These are phyloP conservation scores for Phaeosphaeriaceae sp. DNA, from an alignment of 2,329 filamentous ascomycete genomes.

Conservation along the genomic window DNA sequence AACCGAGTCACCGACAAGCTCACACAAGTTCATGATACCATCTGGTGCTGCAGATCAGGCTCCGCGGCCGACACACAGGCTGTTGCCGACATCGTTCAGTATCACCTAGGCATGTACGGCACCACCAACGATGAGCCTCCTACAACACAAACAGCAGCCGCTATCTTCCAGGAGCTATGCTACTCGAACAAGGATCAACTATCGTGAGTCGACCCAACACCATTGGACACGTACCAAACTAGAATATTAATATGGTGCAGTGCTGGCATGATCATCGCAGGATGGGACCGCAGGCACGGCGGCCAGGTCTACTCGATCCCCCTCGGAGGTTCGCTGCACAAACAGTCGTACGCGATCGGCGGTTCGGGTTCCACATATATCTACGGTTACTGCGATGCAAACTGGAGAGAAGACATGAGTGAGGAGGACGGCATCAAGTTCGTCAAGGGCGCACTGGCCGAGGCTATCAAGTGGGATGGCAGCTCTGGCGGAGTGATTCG, in stretches of 20 bases:
- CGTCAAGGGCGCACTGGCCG: conserved; percentile 86
- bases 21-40: conserved; percentile 97
- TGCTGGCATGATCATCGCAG: conserved; percentile 97
- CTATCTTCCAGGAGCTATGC: conserved; percentile 97
- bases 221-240: background rate
- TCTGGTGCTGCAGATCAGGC: conserved; percentile 98
- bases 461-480: conserved; percentile 99
- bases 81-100: conserved; percentile 96
- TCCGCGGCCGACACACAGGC: conserved; percentile 98
- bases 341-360: conserved; percentile 93
- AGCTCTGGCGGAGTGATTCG: conserved; percentile 98
- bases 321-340: conserved; percentile 94
- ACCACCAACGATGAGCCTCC: conserved; percentile 88
- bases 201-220: conserved; percentile 65
- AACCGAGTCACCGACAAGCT: conserved; percentile 99
- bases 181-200: conserved; percentile 96
- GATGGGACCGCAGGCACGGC: conserved; percentile 92
- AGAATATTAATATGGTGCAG: conserved; percentile 57
- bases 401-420: conserved; percentile 96
- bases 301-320: conserved; percentile 98
- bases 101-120: conserved; percentile 91
- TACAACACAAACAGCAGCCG: conserved; percentile 92
- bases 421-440: conserved; percentile 90
- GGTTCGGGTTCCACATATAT: conserved; percentile 99
- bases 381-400: conserved; percentile 96